These are phyloP conservation scores for Pleurotus pulmonarius DNA, from an alignment of 768 basidiomycete species.

Conservation along the genomic window DNA sequence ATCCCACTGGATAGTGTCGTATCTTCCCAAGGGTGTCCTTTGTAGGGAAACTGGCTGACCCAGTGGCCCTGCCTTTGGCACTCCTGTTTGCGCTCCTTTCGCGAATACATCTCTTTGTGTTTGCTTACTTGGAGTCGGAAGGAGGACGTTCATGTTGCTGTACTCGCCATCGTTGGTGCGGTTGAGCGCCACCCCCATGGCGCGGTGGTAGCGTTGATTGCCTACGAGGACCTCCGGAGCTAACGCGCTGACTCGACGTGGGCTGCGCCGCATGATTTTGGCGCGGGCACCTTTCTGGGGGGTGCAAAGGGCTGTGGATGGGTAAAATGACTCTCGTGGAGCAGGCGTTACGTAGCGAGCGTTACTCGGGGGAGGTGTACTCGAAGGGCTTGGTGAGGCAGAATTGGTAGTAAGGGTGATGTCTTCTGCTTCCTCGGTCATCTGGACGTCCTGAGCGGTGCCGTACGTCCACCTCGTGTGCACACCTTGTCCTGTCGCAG, in stretches of 20 bases:
- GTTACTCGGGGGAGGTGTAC: background rate
- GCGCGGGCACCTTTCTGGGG: background rate
- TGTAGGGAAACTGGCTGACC: background rate
- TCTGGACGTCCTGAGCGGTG: background rate
- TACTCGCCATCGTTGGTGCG: background rate
- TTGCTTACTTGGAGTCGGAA: background rate
- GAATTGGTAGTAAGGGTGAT: background rate
- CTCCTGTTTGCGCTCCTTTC: background rate
- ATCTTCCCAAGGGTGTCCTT: slow-evolving; percentile 1
- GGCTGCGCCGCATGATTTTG: background rate
- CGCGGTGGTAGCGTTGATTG: background rate
- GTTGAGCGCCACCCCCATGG: slow-evolving; percentile 1
- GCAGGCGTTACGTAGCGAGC: slow-evolving; percentile 5
- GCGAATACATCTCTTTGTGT: background rate
- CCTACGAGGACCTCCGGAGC: background rate
- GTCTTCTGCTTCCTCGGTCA: background rate
- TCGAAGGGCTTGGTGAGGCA: background rate
- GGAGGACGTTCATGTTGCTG: background rate
- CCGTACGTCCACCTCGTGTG: slow-evolving; percentile 8
- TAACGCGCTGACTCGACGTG: background rate
- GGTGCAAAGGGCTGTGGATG: slow-evolving; percentile 4
- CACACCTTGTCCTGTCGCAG: slow-evolving; percentile 9
- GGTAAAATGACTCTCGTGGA: slow-evolving; percentile 2
- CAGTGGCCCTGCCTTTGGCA: background rate
- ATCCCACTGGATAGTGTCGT: slow-evolving; percentile 6